phyloP scores from a whole-genome alignment of 371 early-diverging fungal species.

The Apophysomyces sp. region DNA sequence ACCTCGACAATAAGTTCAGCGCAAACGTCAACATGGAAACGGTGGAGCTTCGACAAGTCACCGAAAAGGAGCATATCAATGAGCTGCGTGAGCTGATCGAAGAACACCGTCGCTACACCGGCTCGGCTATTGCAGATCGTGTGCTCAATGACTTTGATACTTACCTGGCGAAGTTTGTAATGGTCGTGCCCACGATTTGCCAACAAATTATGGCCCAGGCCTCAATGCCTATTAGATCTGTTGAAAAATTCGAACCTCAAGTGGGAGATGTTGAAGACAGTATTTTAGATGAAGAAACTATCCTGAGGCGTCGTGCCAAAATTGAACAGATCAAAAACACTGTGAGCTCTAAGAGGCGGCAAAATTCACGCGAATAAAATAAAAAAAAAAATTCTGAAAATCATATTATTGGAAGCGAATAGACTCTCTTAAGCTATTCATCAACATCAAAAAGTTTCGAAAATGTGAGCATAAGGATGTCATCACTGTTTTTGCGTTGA shows the following conservation, averaged over 20 bases:
- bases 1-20: constrained; percentile 57
- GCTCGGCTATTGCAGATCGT: constrained; percentile 52
- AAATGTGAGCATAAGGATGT: no score
- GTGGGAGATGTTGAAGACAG: constrained; percentile 81
- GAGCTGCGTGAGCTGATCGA: constrained; percentile 63
- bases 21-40: constrained; percentile 61
- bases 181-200: constrained; percentile 77
- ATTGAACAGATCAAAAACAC: constrained; percentile 28
- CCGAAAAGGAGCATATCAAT: constrained; percentile 61
- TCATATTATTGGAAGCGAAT: no score
- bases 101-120: constrained; percentile 69
- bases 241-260: constrained; percentile 18
- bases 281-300: constrained; percentile 61
- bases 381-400: background rate
- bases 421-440: no score
- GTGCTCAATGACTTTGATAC: constrained; percentile 36
- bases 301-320: constrained; percentile 48
- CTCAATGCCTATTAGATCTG: background rate
- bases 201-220: background rate
- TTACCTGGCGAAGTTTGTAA: constrained; percentile 66
- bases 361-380: background rate
- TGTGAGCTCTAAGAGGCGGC: background rate
- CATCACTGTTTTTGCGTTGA: no score
- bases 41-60: constrained; percentile 57
- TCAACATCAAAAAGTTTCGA: no score